Evolutionary conservation across 495 filamentous ascomycete genomes (phyloP), one percentile per base, ranked within the genome.

Genomic region (Bathelium albidoporum): DNA sequence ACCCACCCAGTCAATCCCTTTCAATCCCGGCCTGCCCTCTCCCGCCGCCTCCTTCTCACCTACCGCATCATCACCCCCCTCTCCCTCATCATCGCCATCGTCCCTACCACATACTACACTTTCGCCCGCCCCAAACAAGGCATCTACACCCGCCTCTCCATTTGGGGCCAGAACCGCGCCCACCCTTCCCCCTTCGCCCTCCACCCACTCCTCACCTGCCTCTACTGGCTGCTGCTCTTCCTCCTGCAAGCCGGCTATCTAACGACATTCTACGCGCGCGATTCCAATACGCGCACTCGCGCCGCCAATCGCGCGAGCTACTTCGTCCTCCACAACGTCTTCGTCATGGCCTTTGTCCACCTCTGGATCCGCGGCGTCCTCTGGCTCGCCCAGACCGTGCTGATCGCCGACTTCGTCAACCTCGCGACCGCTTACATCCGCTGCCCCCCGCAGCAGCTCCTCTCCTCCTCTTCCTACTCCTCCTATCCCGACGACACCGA

Each of bases 251-350:
- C 87, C 60, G 83, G 79, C 67, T 96, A 95, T 72, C 74, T 89
- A 66, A 84, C 80, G 71, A 83, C 89, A 66, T 83, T 96, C 59
- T 95, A 90, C 81, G 82, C 81, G 32, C 77, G 78, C 62, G 80
- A 87, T 61, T 69, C 77, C 26, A 79, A 78, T 22, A 68, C 80
- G 5, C 84, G 89, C 63, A 81, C 82, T 43, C 77, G 83, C n/a
- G 88, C 91, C 32, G 87, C 86, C 65, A 82, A 87, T 52, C 85
- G 93, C 14, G 90, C 88, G 64, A 81, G 83, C 64, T 89, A 95
- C 77, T 95, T 92, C 74, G 92, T 94, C 71, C 63, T 89, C 68
- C 86, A 87, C 79, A 95, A 95, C 77, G 73, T 96, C 14, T 82
- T 95, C 58, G 78, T 87, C 68, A 86, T 90, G 59, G 81, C 78